Conservation (phyloP, 768 basidiomycete species). For the Phylloporus scabripes region DNA sequence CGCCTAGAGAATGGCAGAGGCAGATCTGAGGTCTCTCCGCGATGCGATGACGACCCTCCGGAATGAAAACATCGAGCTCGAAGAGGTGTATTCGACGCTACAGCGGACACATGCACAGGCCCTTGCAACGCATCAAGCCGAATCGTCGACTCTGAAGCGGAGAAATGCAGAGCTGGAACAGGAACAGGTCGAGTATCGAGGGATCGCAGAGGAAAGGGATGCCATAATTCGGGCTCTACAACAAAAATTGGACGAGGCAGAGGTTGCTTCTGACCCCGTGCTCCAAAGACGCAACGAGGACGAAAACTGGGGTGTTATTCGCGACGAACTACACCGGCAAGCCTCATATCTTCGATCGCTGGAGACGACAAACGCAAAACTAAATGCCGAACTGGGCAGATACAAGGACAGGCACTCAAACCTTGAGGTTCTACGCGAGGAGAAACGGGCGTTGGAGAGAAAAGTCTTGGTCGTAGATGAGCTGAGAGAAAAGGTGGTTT, state of each 20-base stretch:
- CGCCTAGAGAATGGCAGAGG: constrained; percentile 43
- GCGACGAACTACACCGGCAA: constrained; percentile 66
- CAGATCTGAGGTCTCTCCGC: constrained; percentile 49
- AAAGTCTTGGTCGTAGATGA: constrained; percentile 48
- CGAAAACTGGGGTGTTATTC: constrained; percentile 56
- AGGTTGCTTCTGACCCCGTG: constrained; percentile 29
- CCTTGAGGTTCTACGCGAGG: constrained; percentile 67
- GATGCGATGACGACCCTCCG: constrained; percentile 43
- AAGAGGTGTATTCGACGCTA: constrained; percentile 49
- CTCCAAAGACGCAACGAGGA: constrained; percentile 34
- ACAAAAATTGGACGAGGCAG: constrained; percentile 43
- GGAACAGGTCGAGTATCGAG: constrained; percentile 41
- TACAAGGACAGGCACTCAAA: constrained; percentile 54
- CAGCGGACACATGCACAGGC: constrained; percentile 46
- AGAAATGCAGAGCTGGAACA: constrained; percentile 44
- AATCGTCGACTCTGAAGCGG: constrained; percentile 43
- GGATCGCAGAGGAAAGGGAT: constrained; percentile 38
- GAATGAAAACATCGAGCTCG: constrained; percentile 56
- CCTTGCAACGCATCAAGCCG: constrained; percentile 45
- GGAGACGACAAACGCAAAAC: constrained; percentile 52
- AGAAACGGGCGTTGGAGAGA: constrained; percentile 59
- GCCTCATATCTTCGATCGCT: constrained; percentile 54
- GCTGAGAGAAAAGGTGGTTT: constrained; percentile 49
- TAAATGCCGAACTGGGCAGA: constrained; percentile 47
- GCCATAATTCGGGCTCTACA: constrained; percentile 42